A percentile compares a stretch with the other conserved stretches of the same genome.
Conservation (phyloP, 139 green algal species). For the Volvox reticuliferus region DNA sequence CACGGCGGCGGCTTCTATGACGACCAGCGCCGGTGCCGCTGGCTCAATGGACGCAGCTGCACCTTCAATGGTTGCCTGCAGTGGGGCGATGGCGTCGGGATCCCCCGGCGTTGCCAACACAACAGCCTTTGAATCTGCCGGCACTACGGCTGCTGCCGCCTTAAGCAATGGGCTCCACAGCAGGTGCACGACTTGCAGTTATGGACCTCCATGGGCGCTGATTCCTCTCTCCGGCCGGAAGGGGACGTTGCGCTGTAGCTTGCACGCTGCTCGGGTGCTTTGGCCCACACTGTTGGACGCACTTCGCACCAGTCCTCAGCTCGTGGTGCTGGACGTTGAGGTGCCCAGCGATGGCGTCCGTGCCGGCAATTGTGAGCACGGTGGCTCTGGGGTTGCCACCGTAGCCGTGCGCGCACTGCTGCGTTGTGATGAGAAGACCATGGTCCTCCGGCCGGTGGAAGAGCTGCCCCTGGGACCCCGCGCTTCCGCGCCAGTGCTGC, state of each 20-base stretch:
- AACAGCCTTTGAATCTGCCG: background rate
- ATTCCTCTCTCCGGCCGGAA: background rate
- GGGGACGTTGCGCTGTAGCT: background rate
- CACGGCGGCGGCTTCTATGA: background rate
- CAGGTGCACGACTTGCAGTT: background rate
- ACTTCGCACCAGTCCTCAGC: background rate
- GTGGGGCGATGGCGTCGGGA: background rate
- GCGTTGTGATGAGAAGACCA: background rate
- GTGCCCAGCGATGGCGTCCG: background rate
- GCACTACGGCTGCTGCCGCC: background rate
- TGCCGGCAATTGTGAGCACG: background rate
- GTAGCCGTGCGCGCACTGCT: background rate
- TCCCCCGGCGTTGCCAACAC: background rate
- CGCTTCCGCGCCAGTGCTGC: background rate
- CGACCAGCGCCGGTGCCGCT: too few species aligned
- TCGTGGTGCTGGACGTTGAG: background rate
- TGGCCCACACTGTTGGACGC: background rate
- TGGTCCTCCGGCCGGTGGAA: background rate
- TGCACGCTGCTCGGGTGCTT: background rate
- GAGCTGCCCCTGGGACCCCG: background rate
- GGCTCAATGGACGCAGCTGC: background rate
- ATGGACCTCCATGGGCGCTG: background rate
- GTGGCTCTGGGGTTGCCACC: background rate
- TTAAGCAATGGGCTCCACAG: background rate
- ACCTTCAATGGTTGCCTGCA: background rate